Evolutionary conservation across 169 alveolate genomes (phyloP), one percentile per base, ranked within the genome.

Genomic region (Cytauxzoon felis): DNA sequence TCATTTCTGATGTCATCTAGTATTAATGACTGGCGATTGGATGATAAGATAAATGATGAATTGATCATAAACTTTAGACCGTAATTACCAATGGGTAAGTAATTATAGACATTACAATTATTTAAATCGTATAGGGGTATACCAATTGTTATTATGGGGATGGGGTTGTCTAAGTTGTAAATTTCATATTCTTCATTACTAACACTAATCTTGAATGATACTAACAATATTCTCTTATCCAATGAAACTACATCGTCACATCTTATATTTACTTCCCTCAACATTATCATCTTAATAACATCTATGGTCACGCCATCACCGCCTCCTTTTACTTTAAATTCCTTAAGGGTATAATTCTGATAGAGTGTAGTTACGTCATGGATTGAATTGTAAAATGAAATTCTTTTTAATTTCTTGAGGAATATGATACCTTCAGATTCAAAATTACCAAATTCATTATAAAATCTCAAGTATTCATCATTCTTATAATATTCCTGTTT

Each of bases 41-140:
- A 13, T 0, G 79, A 54, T 21, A 67, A 6, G 79, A 7, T 47
- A 29, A 67, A 67, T 9, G 54, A 29, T 6, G 63, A 56, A 29
- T 60, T 58, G 9, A 67, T 51, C 58, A 57, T 0, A 21, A 67
- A 67, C 3, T n/a, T 24, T 29, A 67, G 34, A 4, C 79, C 79
- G 24, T 54, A 67, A 18, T 67, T 40, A 0, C 43, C 75, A 0
- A 67, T 21, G 11, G 79, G 79, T 8, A 67, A 62, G 27, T 23
- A 34, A 21, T 52, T 54, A 60, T 58, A 36, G 2, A 67, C 62
- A 23, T 30, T 6, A 53, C 24, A 64, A 5, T 32, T 64, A n/a
- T 3, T 45, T 7, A 36, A 7, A 1, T 30, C 21, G 13, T 4
- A 47, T 19, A 59, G 4, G 3, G 69, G 69, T 26, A 59, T 4